Evolutionary conservation across 2,329 filamentous ascomycete species (phyloP), one percentile per base, ranked within the genome.

Genomic region (Xylariaceae sp.): DNA sequence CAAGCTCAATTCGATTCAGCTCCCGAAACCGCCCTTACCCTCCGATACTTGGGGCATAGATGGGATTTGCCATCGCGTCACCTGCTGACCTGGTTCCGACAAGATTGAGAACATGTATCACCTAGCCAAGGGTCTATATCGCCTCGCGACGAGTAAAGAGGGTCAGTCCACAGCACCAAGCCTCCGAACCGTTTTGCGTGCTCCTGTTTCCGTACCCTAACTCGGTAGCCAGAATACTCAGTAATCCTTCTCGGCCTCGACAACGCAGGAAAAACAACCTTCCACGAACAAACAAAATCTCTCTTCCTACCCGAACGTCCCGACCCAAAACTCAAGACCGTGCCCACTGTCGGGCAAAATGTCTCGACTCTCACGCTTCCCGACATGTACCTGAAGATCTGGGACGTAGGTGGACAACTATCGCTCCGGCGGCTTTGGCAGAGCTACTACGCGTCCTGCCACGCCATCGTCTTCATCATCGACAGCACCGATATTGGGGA

Each of bases 181-280:
- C 7, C 22, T 27, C 22, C 7, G 22, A 27, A 27, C 22, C 22
- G 7, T 27, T 5, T 27, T 7, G 22, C 22, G 22, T 36, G 14
- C 42, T 42, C 35, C 44, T 42, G 31, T 15, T 27, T 11, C 18
- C 35, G 2, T 41, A 17, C 44, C 44, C 49, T 56, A 49, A 54
- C 54, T 30, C 33, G 22, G 6, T 4, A 19, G 22, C 33, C 64
- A 94, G 92, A 97, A 75, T 97, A 96, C 77, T 96, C 92, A 18
- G 89, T 96, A 64, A 89, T 97, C 66, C 86, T 97, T 59, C 88
- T 97, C 62, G 94, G 94, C 56, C 88, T 97, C 66, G 94, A 97
- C 77, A 97, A 97, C 68, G 94, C 94, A 53, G 94, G 94, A 70
- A 97, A 97, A 77, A 97, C 94, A 38, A 97, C 94, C 22, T 91